Base-by-base conservation (phyloP, 352 stramenopile species). In the Phytophthora lateralis region DNA sequence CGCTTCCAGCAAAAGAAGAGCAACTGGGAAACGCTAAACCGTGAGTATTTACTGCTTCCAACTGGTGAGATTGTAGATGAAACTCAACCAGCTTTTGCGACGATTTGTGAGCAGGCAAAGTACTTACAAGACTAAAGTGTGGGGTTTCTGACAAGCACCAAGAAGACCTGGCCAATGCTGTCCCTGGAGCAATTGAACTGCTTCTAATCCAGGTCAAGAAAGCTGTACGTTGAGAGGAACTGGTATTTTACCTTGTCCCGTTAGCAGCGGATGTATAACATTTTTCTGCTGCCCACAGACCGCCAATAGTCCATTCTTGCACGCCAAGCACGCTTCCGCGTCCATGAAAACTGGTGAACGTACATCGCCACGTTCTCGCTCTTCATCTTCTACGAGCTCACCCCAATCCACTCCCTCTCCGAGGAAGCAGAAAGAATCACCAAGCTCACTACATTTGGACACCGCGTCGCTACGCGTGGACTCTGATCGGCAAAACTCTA, bases 21-120 rank as follows among this genome's bases (percentile, higher is more conserved):
- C 42, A 87, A 87, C 66, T 87, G 77, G 77, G 77, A 87, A 38
- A 71, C 71, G 4, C 61, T 87, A 15, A 87, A 87, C 18, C 73
- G 77, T 86, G 45, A 34, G 77, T 50, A 21, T 42, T 21, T 6
- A 42, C 6, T n/a, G 15, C 14, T 38, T 17, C 15, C 11, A 38
- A 38, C 15, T 18, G 3, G 2, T 21, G 8, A 18, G 12, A 0
- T 11, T 18, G 35, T 17, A 20, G 14, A 20, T 21, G 15, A 18
- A 20, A 20, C 15, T 9, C 10, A 18, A 42, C 37, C 15, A 41
- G 17, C 0, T 18, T 17, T 17, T 41, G 15, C 12, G n/a, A 42
- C 14, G 21, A 42, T 42, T 42, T 6, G 12, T 38, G 32, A 11
- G 3, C 15, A 84, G 77, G 75, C 12, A 84, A 82, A 52, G 73